A percentile compares a stretch with the other conserved stretches of the same genome.
Conservation (phyloP, 2,329 filamentous ascomycete genomes). For the Paraphoma chrysanthemicola region DNA sequence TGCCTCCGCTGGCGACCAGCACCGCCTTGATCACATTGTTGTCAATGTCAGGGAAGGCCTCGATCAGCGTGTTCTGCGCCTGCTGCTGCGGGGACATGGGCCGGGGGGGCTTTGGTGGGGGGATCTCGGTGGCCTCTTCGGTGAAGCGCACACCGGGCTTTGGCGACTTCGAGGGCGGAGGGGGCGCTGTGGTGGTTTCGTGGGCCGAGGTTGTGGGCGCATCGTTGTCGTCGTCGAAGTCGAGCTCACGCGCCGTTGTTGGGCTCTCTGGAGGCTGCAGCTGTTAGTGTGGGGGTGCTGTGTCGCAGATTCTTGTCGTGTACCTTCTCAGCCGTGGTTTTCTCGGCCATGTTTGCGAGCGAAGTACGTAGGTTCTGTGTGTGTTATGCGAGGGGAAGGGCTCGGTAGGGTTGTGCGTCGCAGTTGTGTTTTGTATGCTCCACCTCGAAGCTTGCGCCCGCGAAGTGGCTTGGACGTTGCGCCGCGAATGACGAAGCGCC, state of each 20-base stretch:
- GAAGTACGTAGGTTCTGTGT: background rate
- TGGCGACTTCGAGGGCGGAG: constrained; percentile 46
- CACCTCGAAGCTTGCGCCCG: background rate
- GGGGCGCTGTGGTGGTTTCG: constrained; percentile 38
- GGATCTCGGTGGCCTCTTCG: constrained; percentile 59
- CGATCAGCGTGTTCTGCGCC: constrained; percentile 85
- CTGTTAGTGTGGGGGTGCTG: constrained; percentile 21
- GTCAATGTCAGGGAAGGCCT: constrained; percentile 91
- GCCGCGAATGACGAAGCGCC: background rate
- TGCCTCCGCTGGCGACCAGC: constrained; percentile 81
- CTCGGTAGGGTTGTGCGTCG: background rate
- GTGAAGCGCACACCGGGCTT: constrained; percentile 57
- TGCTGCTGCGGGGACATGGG: constrained; percentile 83
- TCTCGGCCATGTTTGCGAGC: constrained; percentile 21
- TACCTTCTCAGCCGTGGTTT: constrained; percentile 18
- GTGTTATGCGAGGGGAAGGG: background rate
- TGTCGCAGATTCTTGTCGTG: constrained; percentile 15
- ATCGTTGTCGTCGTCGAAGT: constrained; percentile 65
- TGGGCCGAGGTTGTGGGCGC: constrained; percentile 43
- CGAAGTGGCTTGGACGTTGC: background rate
- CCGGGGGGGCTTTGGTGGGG: constrained; percentile 79
- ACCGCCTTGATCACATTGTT: constrained; percentile 83
- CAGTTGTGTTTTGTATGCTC: background rate
- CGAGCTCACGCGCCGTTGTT: constrained; percentile 63
- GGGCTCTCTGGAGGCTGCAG: constrained; percentile 38